phyloP scores from a whole-genome alignment of 2,329 filamentous ascomycete species.

The Verticillium nonalfalfae region DNA sequence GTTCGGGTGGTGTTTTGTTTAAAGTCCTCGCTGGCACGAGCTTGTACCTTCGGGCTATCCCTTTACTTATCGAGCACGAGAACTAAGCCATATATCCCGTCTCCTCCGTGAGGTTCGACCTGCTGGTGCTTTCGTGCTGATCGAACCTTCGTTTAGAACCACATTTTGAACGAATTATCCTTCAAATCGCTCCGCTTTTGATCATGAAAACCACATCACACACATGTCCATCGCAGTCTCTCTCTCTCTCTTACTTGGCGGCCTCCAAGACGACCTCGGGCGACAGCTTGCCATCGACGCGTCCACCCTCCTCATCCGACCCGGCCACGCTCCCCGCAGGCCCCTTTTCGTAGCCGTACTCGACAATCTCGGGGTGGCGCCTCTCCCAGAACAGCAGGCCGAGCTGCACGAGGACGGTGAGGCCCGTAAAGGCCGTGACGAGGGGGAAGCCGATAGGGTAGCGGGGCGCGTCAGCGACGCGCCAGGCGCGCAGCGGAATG shows the following conservation, averaged over 20 bases:
- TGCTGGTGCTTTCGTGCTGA: too few relatives aligned
- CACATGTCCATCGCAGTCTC: too few relatives aligned
- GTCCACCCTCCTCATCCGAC: neutral
- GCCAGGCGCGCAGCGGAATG: constrained; percentile 27
- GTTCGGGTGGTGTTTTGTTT: too few relatives aligned
- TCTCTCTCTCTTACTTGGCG: neutral
- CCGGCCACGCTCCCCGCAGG: neutral
- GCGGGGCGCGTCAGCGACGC: constrained; percentile 23
- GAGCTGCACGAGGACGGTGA: constrained; percentile 22
- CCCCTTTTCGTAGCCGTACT: constrained; percentile 9
- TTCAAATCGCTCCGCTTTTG: too few relatives aligned
- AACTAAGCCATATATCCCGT: too few relatives aligned
- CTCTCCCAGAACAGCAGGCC: constrained; percentile 22
- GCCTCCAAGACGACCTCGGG: neutral
- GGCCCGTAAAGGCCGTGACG: constrained; percentile 22
- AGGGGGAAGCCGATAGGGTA: constrained; percentile 31
- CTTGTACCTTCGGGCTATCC: too few relatives aligned
- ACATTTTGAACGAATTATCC: too few relatives aligned
- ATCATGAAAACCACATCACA: too few relatives aligned
- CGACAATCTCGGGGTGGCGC: constrained; percentile 14
- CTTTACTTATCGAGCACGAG: too few relatives aligned
- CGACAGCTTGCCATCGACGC: neutral
- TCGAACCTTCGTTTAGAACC: too few relatives aligned
- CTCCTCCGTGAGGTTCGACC: too few relatives aligned
- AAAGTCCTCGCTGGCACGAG: too few relatives aligned